Base-by-base conservation (phyloP, 2,329 filamentous ascomycete species). In the Zymoseptoria tritici region DNA sequence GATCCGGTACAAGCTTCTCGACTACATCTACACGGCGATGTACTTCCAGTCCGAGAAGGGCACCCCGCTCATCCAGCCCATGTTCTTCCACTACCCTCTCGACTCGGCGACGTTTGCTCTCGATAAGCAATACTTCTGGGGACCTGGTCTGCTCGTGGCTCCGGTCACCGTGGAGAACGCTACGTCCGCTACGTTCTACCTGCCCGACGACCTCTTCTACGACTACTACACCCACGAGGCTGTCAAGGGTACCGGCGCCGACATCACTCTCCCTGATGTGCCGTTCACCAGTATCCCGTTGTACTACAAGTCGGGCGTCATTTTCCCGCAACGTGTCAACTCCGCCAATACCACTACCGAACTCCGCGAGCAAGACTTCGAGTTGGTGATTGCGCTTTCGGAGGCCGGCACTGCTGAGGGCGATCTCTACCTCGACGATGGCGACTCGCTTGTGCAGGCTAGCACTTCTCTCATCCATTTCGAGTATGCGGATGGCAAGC, bases 11-110 rank as follows among this genome's bases (percentile, higher is more conserved):
- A 80, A 83, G 31, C 78, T 92, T n/a, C 78, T 92, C 11, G 89
- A 91, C 68, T 92, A 92, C 75, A 80, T 90, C 61, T 92, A 93
- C 78, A 91, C 89, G 1, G 83, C 85, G 0, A 78, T 91, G 66
- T 78, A 85, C 70, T 74, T 76, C 59, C 83, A 89, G 71, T 81
- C 79, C 29, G 68, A 77, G 19, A 80, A 81, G 51, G 89, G 89
- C 36, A 81, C 80, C 1, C 88, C 89, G 0, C 77, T 85, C 63
- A 76, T 91, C 57, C 85, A 84, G 66, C 89, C 89, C 0, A 73
- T 91, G 58, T 90, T 88, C 75, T 93, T 86, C 76, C 70, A 84
- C 26, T 92, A 91, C 70, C 88, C 83, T 0, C 64, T 75, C 13
- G 83, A 86, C 63, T 54, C 70, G 2, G 78, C 81, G 59, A 81